phyloP scores from a whole-genome alignment of 2,329 filamentous ascomycete genomes.

The Xylaria sp. region DNA sequence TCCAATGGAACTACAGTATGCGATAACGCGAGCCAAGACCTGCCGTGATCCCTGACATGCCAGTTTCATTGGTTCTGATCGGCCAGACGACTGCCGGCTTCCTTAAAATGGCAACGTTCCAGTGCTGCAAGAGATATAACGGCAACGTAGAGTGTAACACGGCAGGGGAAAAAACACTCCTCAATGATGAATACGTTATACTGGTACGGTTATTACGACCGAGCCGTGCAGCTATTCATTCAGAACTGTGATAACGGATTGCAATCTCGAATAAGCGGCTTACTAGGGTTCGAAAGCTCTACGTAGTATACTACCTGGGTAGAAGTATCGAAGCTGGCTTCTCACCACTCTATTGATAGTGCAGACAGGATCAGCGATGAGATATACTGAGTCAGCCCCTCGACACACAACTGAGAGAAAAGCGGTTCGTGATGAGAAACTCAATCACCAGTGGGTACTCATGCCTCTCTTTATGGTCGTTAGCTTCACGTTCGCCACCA shows the following conservation, averaged over 20 bases:
- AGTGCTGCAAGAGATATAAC: constrained; percentile 33
- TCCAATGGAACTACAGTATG: constrained; percentile 22
- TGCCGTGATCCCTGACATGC: constrained; percentile 14
- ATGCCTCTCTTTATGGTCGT: constrained; percentile 12
- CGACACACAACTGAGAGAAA: neutral
- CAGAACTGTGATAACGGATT: constrained; percentile 18
- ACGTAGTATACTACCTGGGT: constrained; percentile 1
- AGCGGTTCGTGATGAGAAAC: neutral
- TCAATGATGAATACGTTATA: constrained; percentile 12
- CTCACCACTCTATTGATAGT: neutral
- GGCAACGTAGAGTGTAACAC: constrained; percentile 33
- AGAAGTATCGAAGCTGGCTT: constrained; percentile 17
- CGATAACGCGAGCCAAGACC: constrained; percentile 36
- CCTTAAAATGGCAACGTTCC: constrained; percentile 34
- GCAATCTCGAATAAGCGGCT: constrained; percentile 24
- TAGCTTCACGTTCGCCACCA: constrained; percentile 27
- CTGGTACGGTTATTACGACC: constrained; percentile 19
- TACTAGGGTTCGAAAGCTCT: constrained; percentile 5
- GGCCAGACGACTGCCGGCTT: constrained; percentile 32
- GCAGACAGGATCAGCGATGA: constrained; percentile 4
- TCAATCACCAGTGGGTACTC: neutral
- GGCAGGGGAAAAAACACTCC: constrained; percentile 18
- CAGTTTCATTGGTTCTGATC: constrained; percentile 26
- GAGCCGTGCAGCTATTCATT: constrained; percentile 31
- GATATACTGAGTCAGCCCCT: neutral